A percentile compares a stretch with the other conserved stretches of the same genome.
These are phyloP conservation scores for Heliosperma pusillum DNA, from an alignment of 148 eudicot species.

Conservation along the genomic window DNA sequence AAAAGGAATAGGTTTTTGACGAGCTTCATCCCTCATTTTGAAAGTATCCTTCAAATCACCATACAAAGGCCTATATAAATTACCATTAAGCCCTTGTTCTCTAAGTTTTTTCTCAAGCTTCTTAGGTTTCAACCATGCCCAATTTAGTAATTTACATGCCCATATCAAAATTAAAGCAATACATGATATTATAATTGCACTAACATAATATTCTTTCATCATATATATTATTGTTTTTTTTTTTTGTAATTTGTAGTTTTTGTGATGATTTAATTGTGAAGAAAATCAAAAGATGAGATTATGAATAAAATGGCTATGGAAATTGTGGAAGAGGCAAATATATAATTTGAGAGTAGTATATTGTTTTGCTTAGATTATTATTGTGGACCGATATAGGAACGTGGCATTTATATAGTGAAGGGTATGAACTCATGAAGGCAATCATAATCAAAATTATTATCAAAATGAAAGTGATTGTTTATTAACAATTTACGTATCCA, in stretches of 20 bases:
- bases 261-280: too few species aligned
- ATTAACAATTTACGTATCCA: not conserved
- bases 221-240: too few species aligned
- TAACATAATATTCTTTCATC: not conserved
- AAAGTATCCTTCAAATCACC: slow-evolving; percentile 29
- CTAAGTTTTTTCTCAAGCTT: slow-evolving; percentile 24
- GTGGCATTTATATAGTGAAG: slow-evolving; percentile 8
- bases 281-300: too few species aligned
- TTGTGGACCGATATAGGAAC: not conserved
- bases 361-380: not conserved
- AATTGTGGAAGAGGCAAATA: not conserved
- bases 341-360: not conserved
- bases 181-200: not conserved
- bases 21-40: slow-evolving; percentile 14
- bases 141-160: slow-evolving; percentile 22
- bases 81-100: slow-evolving; percentile 30
- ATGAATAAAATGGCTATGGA: not conserved
- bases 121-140: slow-evolving; percentile 28
- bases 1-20: slow-evolving; percentile 26
- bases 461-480: too few species aligned
- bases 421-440: not conserved
- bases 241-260: too few species aligned
- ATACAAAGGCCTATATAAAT: slow-evolving; percentile 15
- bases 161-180: not conserved
- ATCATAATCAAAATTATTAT: too few species aligned